Conservation (phyloP, 140 eudicot genomes). For the Senecio squalidus region DNA sequence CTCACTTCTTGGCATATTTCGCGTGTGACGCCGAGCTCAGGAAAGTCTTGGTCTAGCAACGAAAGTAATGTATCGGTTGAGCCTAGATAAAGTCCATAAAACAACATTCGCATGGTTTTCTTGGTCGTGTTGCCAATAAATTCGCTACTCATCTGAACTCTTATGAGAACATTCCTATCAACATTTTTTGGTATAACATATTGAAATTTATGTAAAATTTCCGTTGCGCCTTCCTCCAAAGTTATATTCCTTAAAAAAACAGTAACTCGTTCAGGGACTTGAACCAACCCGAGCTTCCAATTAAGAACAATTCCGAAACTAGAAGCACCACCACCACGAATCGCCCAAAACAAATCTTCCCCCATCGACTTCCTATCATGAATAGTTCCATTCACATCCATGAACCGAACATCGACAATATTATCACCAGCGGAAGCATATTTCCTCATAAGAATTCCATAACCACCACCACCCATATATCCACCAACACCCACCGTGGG, state of each 20-base stretch:
- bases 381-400: conserved; percentile 17
- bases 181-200: not conserved
- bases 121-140: not conserved
- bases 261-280: conserved; percentile 6
- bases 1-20: too few relatives aligned
- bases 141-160: not conserved
- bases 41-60: too few relatives aligned
- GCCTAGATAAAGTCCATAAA: too few relatives aligned
- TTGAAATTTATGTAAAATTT: conserved; percentile 16
- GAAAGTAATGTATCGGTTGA: too few relatives aligned
- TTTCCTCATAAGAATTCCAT: conserved; percentile 21
- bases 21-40: too few relatives aligned
- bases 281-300: conserved; percentile 22
- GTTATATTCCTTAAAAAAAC: not conserved
- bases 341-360: conserved; percentile 29
- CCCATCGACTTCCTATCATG: conserved; percentile 21
- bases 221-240: conserved; percentile 11
- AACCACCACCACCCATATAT: conserved; percentile 23
- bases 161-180: not conserved
- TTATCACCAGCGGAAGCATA: conserved; percentile 24
- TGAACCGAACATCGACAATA: conserved; percentile 19
- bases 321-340: conserved; percentile 23
- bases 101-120: not conserved
- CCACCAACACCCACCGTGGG: conserved; percentile 28
- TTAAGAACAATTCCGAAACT: conserved; percentile 23